A percentile compares a stretch with the other conserved stretches of the same genome.
Evolutionary conservation across 345 rosid species (phyloP).

Genomic region (Boechera divaricarpa): DNA sequence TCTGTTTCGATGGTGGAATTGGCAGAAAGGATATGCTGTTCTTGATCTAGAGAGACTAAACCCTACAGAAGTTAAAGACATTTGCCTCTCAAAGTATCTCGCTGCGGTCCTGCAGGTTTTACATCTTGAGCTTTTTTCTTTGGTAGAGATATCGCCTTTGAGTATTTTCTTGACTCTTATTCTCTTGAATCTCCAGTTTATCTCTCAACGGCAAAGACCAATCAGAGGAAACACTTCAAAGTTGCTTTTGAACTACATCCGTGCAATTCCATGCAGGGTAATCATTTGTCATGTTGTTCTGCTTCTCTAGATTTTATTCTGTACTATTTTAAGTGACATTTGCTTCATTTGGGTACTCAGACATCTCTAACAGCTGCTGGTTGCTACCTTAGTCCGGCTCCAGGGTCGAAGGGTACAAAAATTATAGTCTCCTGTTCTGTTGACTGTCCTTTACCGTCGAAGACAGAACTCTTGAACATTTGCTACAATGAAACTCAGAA

Average conservation of each 20-base stretch:
- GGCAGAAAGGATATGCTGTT: constrained; percentile 79
- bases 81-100: constrained; percentile 71
- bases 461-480: constrained; percentile 49
- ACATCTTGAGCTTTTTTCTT: constrained; percentile 17
- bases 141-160: not conserved
- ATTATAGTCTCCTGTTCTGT: constrained; percentile 76
- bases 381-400: constrained; percentile 90
- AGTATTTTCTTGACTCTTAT: constrained; percentile 23
- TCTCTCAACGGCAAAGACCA: constrained; percentile 89
- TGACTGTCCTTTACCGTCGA: constrained; percentile 62
- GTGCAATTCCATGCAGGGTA: constrained; percentile 83
- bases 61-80: constrained; percentile 58
- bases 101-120: constrained; percentile 75
- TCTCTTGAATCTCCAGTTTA: constrained; percentile 57
- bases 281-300: constrained; percentile 28
- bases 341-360: constrained; percentile 51
- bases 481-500: constrained; percentile 43
- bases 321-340: not conserved
- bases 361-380: constrained; percentile 91
- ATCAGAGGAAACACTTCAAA: constrained; percentile 78
- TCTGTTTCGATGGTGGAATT: constrained; percentile 21
- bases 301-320: not conserved
- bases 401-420: constrained; percentile 83
- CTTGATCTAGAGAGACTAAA: constrained; percentile 69
- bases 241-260: constrained; percentile 68